A percentile compares a stretch with the other conserved stretches of the same genome.
Conservation (phyloP, 805 yeast species). For the Komagataella pastoris region DNA sequence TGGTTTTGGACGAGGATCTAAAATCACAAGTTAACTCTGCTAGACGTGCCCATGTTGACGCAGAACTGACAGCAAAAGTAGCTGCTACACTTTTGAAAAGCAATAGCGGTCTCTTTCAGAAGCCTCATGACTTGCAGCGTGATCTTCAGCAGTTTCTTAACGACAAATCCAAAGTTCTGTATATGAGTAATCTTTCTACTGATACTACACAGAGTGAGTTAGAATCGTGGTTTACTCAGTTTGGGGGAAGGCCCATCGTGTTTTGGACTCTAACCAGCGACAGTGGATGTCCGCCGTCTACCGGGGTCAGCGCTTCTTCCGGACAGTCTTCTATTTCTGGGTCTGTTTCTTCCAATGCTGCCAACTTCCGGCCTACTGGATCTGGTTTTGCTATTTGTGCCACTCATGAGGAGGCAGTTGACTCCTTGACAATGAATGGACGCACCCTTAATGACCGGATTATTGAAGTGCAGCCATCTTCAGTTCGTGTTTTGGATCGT, state of each 20-base stretch:
- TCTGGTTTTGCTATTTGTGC: conserved; percentile 81
- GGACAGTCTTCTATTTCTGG: conserved; percentile 32
- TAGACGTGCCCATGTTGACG: conserved; percentile 31
- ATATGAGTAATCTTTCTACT: conserved; percentile 64
- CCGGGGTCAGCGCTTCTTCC: conserved; percentile 8
- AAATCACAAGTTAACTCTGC: conserved; percentile 13
- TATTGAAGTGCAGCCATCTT: conserved; percentile 80
- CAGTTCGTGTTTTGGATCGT: conserved; percentile 60
- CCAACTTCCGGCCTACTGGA: conserved; percentile 21
- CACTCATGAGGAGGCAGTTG: conserved; percentile 77
- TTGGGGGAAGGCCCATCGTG: conserved; percentile 76
- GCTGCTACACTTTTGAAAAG: conserved; percentile 27
- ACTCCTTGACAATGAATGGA: conserved; percentile 70
- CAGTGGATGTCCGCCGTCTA: conserved; percentile 30
- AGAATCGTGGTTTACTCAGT: conserved; percentile 84
- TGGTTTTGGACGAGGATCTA: conserved; percentile 5
- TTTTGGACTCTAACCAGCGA: conserved; percentile 55
- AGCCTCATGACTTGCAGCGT: conserved; percentile 66
- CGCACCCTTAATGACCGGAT: conserved; percentile 56
- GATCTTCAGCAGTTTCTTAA: conserved; percentile 55
- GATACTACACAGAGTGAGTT: conserved; percentile 87
- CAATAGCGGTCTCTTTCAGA: conserved; percentile 34
- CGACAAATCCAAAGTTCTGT: conserved; percentile 70
- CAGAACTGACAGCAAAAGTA: conserved; percentile 29
- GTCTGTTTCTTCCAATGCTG: conserved; percentile 31